Percentiles rank a stretch among this genome's conserved stretches.
Conservation (phyloP, 305 asterid species). For the Withania somnifera region DNA sequence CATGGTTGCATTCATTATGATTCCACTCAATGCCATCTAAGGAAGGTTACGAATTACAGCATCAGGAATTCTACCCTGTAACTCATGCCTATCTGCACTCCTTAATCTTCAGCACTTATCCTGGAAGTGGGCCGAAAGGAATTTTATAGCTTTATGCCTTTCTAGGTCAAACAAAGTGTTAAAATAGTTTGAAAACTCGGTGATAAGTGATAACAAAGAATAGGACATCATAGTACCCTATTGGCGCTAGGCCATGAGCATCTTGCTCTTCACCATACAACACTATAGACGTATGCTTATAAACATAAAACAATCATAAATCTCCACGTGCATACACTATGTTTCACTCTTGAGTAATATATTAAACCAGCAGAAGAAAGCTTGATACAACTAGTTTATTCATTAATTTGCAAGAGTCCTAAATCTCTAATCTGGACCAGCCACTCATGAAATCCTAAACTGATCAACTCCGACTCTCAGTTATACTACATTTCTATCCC, state of each 20-base stretch:
- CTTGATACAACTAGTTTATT: background rate
- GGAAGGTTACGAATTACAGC: background rate
- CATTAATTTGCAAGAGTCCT: background rate
- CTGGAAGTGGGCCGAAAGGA: background rate
- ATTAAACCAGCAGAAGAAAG: background rate
- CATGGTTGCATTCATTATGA: background rate
- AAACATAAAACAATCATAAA: too few relatives aligned
- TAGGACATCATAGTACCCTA: background rate
- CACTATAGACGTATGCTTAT: background rate
- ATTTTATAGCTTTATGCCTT: background rate
- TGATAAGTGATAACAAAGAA: background rate
- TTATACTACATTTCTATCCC: too few relatives aligned
- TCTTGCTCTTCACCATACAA: background rate
- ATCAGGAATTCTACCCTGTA: background rate
- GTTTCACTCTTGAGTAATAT: background rate
- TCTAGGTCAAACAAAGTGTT: background rate
- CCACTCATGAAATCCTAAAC: background rate
- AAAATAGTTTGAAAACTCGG: background rate
- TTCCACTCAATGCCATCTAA: background rate
- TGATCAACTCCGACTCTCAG: too few relatives aligned
- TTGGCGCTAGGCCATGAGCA: background rate
- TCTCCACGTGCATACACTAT: background rate
- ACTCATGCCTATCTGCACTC: background rate
- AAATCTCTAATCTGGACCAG: background rate
- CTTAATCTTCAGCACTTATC: background rate